Evolutionary conservation across 2,329 filamentous ascomycete genomes (phyloP).

Genomic region (Cercospora brassicicola): DNA sequence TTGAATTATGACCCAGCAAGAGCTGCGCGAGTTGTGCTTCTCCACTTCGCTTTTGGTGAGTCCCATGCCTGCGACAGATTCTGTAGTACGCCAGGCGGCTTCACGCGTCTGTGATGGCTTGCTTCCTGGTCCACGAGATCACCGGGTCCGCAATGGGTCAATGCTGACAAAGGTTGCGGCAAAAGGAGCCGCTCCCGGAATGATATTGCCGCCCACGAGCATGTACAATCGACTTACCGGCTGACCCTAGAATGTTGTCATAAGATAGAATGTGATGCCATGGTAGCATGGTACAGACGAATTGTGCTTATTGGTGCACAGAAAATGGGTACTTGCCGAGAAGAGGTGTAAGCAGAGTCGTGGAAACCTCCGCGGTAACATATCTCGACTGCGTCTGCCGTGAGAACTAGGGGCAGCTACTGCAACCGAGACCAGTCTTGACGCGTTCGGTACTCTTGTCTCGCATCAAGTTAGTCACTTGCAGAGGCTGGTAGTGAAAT

Average conservation of each 20-base stretch:
- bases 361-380: not conserved
- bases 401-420: not conserved
- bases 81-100: not conserved
- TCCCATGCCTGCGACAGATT: not conserved
- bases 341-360: no score
- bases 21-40: constrained; percentile 72
- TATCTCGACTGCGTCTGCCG: not conserved
- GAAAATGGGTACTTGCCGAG: not conserved
- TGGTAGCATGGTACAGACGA: not conserved
- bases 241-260: not conserved
- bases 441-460: not conserved
- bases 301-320: not conserved
- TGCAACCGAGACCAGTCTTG: not conserved
- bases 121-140: not conserved
- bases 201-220: not conserved
- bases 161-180: not conserved
- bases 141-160: not conserved
- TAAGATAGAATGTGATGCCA: not conserved
- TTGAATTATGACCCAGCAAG: constrained; percentile 84
- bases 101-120: not conserved
- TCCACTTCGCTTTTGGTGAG: constrained; percentile 4
- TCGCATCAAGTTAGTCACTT: not conserved
- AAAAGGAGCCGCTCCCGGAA: not conserved
- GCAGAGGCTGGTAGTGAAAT: not conserved
- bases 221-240: not conserved